Evolutionary conservation across 2,329 filamentous ascomycete genomes (phyloP), one percentile per base, ranked within the genome.

Genomic region (Paecilomyces variotii): DNA sequence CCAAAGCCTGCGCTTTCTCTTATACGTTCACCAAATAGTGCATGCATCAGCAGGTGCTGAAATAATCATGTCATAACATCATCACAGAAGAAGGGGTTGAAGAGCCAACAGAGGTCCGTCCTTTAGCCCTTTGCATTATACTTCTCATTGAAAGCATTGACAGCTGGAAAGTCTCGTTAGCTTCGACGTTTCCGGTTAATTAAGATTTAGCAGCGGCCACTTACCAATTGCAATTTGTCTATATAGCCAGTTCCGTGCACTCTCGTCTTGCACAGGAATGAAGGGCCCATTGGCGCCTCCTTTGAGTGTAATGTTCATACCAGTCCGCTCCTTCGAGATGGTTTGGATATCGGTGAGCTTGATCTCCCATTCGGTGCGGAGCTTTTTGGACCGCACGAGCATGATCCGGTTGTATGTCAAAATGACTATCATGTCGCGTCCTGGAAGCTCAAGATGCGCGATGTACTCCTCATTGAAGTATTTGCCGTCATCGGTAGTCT

Each of bases 381-480:
- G 80, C 70, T 88, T 88, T 78, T 91, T 89, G 56, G 89, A 91
- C 65, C 91, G 85, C 62, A 99, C 90, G 58, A 97, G 84, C 81
- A 99, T 85, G 71, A 99, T 96, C 3, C 90, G 85, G 63, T 84
- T 82, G 72, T 89, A 94, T 9, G 90, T 97, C 61, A 99, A 83
- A 84, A 97, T 90, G 54, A 92, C 88, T 58, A 93, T 86, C 80
- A 91, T 89, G 71, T 95, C 92, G 72, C 94, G 90, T 61, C 87
- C 86, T 10, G 91, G 89, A 27, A 99, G 83, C 75, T 99, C 93
- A 3, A 99, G 81, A 71, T 99, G 95, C 3, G 92, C 95, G 72
- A 99, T 94, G 78, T 99, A 99, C 71, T 91, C 84, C 75, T 99
- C 94, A 76, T 96, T 88, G 83, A 99, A 99, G 80, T 93, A 97